These are phyloP conservation scores for Lachnellula arida DNA, from an alignment of 2,329 filamentous ascomycete genomes.

Conservation along the genomic window DNA sequence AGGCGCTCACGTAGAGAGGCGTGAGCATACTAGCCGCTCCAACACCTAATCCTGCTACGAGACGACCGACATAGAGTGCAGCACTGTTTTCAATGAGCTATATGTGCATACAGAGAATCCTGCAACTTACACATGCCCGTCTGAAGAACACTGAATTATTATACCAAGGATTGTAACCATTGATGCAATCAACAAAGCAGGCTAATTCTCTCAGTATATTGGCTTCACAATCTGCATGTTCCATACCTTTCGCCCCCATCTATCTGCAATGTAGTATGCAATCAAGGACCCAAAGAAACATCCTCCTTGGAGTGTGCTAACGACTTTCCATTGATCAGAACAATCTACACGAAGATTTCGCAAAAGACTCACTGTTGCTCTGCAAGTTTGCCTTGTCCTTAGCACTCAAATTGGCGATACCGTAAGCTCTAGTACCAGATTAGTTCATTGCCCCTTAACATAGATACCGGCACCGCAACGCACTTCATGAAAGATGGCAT, in stretches of 20 bases:
- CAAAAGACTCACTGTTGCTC: constrained; percentile 39
- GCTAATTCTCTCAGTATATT: constrained; percentile 10
- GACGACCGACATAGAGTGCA: constrained; percentile 62
- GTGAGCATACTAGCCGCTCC: constrained; percentile 42
- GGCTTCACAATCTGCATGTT: neutral
- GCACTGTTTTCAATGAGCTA: constrained; percentile 25
- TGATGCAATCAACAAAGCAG: constrained; percentile 50
- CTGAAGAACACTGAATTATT: constrained; percentile 58
- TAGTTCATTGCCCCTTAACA: constrained; percentile 33
- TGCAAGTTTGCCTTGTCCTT: constrained; percentile 45
- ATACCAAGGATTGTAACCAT: constrained; percentile 56
- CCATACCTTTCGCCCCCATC: constrained; percentile 12
- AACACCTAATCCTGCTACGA: constrained; percentile 45
- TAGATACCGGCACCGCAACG: constrained; percentile 11
- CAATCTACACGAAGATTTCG: neutral
- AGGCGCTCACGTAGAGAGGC: constrained; percentile 36
- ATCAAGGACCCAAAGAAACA: constrained; percentile 61
- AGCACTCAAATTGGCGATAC: constrained; percentile 30
- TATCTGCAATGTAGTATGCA: constrained; percentile 37
- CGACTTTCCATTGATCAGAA: constrained; percentile 39
- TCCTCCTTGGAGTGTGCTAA: constrained; percentile 66
- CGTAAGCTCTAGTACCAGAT: constrained; percentile 34
- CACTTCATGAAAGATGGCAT: constrained; percentile 57
- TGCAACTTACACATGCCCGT: constrained; percentile 44
- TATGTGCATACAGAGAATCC: neutral